Conservation (phyloP, 2,329 filamentous ascomycete species). For the Botrytis aclada region DNA sequence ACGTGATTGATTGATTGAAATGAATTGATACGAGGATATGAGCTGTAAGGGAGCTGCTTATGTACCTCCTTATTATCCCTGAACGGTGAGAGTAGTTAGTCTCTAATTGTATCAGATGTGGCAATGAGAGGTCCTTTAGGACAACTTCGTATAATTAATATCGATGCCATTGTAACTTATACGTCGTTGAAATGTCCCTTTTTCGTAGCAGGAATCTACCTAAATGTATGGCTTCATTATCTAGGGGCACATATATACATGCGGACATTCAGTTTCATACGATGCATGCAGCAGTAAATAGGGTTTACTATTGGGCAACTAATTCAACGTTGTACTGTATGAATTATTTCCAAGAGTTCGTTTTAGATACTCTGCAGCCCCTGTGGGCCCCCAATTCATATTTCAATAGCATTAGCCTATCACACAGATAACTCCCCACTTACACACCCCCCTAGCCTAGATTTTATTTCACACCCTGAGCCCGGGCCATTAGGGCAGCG, state of each 20-base stretch:
- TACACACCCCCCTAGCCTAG: neutral
- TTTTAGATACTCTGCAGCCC: neutral
- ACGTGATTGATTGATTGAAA: neutral
- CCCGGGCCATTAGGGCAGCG: neutral
- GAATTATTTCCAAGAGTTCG: neutral
- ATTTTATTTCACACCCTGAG: neutral
- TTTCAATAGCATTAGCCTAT: conserved; percentile 5
- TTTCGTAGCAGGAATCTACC: neutral
- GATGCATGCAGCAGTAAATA: neutral
- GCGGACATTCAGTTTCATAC: neutral
- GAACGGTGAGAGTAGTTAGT: neutral
- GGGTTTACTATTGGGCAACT: neutral
- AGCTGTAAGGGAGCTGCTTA: conserved; percentile 6
- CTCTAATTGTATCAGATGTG: neutral
- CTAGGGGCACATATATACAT: neutral
- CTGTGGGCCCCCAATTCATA: neutral
- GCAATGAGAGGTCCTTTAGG: conserved; percentile 1
- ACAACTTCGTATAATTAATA: neutral
- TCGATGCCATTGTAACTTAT: neutral
- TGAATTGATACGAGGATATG: conserved; percentile 8
- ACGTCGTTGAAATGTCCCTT: neutral
- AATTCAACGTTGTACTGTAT: neutral
- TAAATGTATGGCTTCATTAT: neutral
- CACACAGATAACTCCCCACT: neutral
- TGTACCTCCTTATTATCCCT: conserved; percentile 6